These are phyloP conservation scores for Psophocarpus tetragonolobus DNA, from an alignment of 306 rosid genomes.

Conservation along the genomic window DNA sequence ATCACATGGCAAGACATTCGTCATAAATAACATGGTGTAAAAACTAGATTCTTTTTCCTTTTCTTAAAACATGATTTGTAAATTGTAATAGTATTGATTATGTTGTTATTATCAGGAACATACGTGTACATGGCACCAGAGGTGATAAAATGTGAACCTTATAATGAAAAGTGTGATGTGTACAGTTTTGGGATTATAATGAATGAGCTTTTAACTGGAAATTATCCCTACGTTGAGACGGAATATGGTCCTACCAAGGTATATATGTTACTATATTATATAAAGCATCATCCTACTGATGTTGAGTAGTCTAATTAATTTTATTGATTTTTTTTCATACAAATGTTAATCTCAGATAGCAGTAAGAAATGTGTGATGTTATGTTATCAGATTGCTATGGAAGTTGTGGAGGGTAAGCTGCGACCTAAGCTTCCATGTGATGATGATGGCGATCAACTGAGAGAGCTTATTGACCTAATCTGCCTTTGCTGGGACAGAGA, in stretches of 20 bases:
- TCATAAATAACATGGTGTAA: too few relatives aligned
- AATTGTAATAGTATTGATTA: background rate
- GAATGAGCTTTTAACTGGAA: slow-evolving; percentile 56
- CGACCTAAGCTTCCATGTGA: slow-evolving; percentile 53
- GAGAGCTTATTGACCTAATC: slow-evolving; percentile 46
- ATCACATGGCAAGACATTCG: too few relatives aligned
- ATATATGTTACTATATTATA: too few relatives aligned
- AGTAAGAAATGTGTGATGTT: background rate
- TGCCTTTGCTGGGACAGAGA: slow-evolving; percentile 52
- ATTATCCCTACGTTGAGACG: slow-evolving; percentile 60
- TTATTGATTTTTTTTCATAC: background rate
- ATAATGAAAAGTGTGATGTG: slow-evolving; percentile 65
- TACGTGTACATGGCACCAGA: slow-evolving; percentile 73
- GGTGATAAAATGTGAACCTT: slow-evolving; percentile 61
- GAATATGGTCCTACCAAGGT: slow-evolving; percentile 68
- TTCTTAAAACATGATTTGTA: background rate
- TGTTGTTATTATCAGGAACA: slow-evolving; percentile 44
- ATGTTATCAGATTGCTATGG: slow-evolving; percentile 60
- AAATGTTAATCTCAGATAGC: background rate
- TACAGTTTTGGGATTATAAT: slow-evolving; percentile 66
- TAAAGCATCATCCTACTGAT: background rate
- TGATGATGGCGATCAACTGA: slow-evolving; percentile 22
- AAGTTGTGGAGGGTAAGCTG: slow-evolving; percentile 62
- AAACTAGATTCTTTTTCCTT: background rate
- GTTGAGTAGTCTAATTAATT: background rate